A percentile compares a stretch with the other conserved stretches of the same genome.
phyloP scores from a whole-genome alignment of 1,284 basidiomycete genomes.

The Boletus smithii region DNA sequence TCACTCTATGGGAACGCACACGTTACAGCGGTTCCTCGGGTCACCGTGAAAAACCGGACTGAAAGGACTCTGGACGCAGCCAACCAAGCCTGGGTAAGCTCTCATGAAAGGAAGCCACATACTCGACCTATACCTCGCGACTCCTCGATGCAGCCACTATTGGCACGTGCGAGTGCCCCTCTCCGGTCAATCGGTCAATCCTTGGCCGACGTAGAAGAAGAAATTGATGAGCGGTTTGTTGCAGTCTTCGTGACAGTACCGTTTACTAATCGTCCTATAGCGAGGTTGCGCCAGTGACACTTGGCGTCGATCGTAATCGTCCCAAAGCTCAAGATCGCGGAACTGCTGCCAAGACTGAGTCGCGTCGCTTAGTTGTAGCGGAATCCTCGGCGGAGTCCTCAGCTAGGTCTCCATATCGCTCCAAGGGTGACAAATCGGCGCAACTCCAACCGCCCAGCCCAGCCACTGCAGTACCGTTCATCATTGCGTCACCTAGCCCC shows the following conservation, averaged over 20 bases:
- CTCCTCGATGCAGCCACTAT: not conserved
- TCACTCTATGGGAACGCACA: not conserved
- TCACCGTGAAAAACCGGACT: not conserved
- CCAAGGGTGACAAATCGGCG: not conserved
- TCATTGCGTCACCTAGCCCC: conserved; percentile 4
- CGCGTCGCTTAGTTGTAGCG: not conserved
- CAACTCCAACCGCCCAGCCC: not conserved
- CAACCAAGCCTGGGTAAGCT: not conserved
- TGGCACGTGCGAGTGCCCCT: not conserved
- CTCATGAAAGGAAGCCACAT: conserved; percentile 16
- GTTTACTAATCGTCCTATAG: conserved; percentile 14
- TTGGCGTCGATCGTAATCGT: not conserved
- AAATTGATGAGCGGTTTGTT: conserved; percentile 16
- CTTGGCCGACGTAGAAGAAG: not conserved
- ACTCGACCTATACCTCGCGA: not conserved
- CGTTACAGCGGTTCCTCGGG: not conserved
- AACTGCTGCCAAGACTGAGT: not conserved
- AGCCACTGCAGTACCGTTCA: not conserved
- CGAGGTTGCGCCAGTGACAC: not conserved
- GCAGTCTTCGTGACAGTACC: not conserved
- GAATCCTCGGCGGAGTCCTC: not conserved
- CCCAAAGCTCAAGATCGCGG: not conserved
- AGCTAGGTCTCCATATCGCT: not conserved
- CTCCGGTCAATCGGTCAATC: not conserved
- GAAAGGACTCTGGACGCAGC: not conserved